Conservation (phyloP, 108 stramenopile species). For the Aurantiochytrium sp. region DNA sequence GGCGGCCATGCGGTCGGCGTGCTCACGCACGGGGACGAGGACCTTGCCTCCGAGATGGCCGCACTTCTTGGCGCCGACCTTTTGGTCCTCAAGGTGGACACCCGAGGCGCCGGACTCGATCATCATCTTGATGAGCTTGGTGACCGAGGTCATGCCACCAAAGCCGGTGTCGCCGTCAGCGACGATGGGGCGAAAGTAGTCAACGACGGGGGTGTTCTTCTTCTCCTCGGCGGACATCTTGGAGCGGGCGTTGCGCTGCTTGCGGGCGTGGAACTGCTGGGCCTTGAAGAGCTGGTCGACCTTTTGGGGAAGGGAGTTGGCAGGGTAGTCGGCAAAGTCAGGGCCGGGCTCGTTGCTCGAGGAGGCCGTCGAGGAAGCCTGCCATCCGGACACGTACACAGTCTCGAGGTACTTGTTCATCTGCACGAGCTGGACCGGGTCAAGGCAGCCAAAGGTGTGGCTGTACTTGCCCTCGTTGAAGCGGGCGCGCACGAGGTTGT, state of each 20-base stretch:
- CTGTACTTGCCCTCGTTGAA: conserved; percentile 62
- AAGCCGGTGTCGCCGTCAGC: conserved; percentile 91
- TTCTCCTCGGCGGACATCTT: conserved; percentile 48
- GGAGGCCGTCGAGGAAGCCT: conserved; percentile 64
- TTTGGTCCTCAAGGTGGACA: conserved; percentile 58
- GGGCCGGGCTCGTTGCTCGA: conserved; percentile 91
- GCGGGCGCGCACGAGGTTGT: conserved; percentile 25
- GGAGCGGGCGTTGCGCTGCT: conserved; percentile 66
- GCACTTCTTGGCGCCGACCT: conserved; percentile 85
- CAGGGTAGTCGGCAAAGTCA: conserved; percentile 68
- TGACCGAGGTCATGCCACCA: conserved; percentile 73
- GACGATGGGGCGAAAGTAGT: conserved; percentile 83
- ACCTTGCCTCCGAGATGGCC: conserved; percentile 93
- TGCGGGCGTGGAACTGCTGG: conserved; percentile 82
- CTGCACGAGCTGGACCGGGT: conserved; percentile 86
- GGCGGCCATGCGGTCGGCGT: conserved; percentile 81
- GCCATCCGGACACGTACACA: conserved; percentile 89
- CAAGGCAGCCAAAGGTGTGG: conserved; percentile 89
- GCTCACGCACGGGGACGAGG: conserved; percentile 84
- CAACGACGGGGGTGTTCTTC: conserved; percentile 54
- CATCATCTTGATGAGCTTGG: conserved; percentile 87
- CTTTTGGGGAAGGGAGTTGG: conserved; percentile 60
- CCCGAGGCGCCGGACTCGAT: conserved; percentile 87
- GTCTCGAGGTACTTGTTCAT: conserved; percentile 81
- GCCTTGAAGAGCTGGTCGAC: conserved; percentile 87